Evolutionary conservation across 345 rosid genomes (phyloP).

Genomic region (Pelargonium nanum): DNA sequence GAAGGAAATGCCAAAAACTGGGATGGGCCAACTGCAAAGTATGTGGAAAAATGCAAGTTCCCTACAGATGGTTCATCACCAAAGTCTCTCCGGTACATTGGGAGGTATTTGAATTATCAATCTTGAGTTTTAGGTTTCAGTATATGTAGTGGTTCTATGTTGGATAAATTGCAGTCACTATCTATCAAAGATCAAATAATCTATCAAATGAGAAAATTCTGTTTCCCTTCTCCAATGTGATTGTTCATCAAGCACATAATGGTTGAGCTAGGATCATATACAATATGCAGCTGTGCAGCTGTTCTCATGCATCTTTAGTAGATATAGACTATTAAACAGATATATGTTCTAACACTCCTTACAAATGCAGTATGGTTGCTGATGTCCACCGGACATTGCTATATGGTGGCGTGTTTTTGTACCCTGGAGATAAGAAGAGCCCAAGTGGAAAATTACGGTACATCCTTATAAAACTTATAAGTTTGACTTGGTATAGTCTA

Average conservation of each 20-base stretch:
- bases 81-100: constrained; percentile 84
- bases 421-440: constrained; percentile 95
- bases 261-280: no score
- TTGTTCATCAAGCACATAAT: no score
- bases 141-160: neutral
- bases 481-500: no score
- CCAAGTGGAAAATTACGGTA: constrained; percentile 92
- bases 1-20: constrained; percentile 98
- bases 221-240: no score
- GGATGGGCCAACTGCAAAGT: constrained; percentile 93
- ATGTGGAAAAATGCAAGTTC: constrained; percentile 89
- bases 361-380: constrained; percentile 72
- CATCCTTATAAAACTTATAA: constrained; percentile 8
- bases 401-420: constrained; percentile 89
- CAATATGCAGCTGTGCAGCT: no score
- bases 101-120: constrained; percentile 42
- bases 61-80: constrained; percentile 81
- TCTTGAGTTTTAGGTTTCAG: neutral
- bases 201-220: no score
- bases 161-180: neutral
- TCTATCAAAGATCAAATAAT: no score
- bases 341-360: neutral
- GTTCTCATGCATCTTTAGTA: no score
- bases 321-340: neutral
- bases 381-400: constrained; percentile 96